Base-by-base conservation (phyloP, 345 rosid genomes). In the Mangifera indica region DNA sequence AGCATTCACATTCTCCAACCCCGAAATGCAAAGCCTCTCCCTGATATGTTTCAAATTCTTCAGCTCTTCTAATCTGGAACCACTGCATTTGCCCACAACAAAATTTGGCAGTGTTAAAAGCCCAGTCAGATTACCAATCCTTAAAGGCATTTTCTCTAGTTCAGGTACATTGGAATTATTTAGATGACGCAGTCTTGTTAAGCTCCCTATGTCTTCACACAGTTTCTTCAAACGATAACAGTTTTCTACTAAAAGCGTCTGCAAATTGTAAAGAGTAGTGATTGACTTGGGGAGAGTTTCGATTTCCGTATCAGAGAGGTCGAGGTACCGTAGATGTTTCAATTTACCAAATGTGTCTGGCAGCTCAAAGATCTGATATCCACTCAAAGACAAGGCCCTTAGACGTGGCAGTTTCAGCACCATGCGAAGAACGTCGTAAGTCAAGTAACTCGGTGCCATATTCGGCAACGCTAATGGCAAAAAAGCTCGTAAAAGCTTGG, bases 51-150 rank as follows among this genome's bases (percentile, higher is more conserved):
- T 3, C 46, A 74, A 21, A 14, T 15, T 24, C 3, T 46, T 61
- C 22, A 74, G 59, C 49, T 67, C 72, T 15, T 1, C 17, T 48
- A 74, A 45, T 15, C 26, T 1, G 7, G 60, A 25, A 0, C 66
- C 65, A 7, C 22, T 10, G 20, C 34, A 60, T 48, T 66, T 46
- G 26, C 77, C 77, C 14, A 74, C 72, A 45, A 66, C 32, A 51
- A 74, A 66, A 15, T 46, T 21, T 15, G 15, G 6, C 46, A 74
- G 37, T 10, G 32, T 26, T 2, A 4, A 4, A 4, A 73, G 60
- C 25, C 34, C 17, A 5, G 42, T 56, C 20, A 66, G 7, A 0
- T 66, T 44, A 7, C 58, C 48, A 9, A 73, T 44, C 18, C 44
- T 10, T 9, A 48, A 14, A 8, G 76, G 76, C 70, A 66, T 57